Base-by-base conservation (phyloP, 1,139 yeast species). In the Meyerozyma sp. region DNA sequence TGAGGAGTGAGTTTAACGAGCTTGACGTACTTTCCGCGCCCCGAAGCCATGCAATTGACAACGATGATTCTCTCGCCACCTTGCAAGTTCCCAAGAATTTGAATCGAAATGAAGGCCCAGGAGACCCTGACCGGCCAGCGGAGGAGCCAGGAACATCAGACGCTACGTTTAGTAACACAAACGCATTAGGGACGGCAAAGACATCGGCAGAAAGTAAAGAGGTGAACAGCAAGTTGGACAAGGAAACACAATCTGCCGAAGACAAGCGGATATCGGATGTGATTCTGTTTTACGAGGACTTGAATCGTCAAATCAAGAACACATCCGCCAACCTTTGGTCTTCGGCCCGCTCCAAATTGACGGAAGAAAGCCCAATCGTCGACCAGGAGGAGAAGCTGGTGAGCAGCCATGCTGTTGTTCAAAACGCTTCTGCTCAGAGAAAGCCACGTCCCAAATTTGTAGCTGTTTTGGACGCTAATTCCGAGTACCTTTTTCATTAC, bases 1-100 rank as follows among this genome's bases (percentile, higher is more conserved):
- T 36, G 5, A 9, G n/a, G 20, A 23, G 39, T 18, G 30, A 36
- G 11, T 16, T 8, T 11, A 8, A 23, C 28, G 30, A 23, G 8
- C 7, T 8, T 23, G 14, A 10, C 13, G 37, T 10, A 7, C 37
- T n/a, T 14, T 9, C 26, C 20, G 26, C 3, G 13, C 29, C 29
- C 7, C 5, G 13, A 5, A 11, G 3, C 9, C 11, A 11, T 13
- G 37, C 8, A 8, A 10, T 13, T 18, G 13, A 34, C 26, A 18
- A 34, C 11, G 37, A 34, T 13, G 26, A 34, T 13, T 34, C 37
- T n/a, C 25, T 34, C 14, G 37, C 37, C 37, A 34, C 37, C 26
- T 34, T 34, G 26, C 25, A 34, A 13, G 13, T 34, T 8, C 37
- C 37, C 26, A 16, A 18, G 16, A 5, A 10, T 4, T 16, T 27